Evolutionary conservation across 2,329 filamentous ascomycete species (phyloP).

Genomic region (Sporothrix mexicana): DNA sequence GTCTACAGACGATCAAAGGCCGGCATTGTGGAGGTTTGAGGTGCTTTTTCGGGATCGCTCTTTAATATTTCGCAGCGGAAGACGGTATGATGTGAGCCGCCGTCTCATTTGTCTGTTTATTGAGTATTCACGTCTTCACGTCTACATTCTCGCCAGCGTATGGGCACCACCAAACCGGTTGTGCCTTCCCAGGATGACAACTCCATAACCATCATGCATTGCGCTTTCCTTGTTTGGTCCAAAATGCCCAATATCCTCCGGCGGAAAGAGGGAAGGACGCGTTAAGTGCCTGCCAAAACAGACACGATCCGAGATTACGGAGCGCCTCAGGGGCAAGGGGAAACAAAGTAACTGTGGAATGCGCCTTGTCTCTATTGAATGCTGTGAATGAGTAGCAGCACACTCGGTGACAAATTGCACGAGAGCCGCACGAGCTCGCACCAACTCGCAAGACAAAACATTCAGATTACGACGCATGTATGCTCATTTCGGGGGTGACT

Average conservation of each 20-base stretch:
- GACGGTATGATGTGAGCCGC: no score
- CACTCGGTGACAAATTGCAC: slow-evolving; percentile 13
- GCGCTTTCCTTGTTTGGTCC: slow-evolving; percentile 2
- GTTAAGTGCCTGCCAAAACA: neutral
- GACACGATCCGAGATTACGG: neutral
- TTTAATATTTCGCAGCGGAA: no score
- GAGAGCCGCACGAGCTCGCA: neutral
- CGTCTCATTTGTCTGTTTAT: no score
- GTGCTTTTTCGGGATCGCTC: no score
- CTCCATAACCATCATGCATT: slow-evolving; percentile 15
- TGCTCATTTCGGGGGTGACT: no score
- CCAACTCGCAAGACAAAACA: neutral
- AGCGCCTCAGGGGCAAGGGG: neutral
- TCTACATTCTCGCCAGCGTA: neutral
- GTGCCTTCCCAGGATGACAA: neutral
- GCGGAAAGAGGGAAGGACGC: slow-evolving; percentile 4
- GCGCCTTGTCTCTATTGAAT: neutral
- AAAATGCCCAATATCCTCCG: neutral
- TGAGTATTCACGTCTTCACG: no score
- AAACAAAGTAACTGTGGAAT: slow-evolving; percentile 1
- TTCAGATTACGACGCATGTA: no score
- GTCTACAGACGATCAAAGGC: neutral
- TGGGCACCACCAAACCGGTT: slow-evolving; percentile 7
- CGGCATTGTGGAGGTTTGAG: neutral
- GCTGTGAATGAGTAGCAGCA: neutral